phyloP scores from a whole-genome alignment of 768 basidiomycete species.

The Hericium coralloides region DNA sequence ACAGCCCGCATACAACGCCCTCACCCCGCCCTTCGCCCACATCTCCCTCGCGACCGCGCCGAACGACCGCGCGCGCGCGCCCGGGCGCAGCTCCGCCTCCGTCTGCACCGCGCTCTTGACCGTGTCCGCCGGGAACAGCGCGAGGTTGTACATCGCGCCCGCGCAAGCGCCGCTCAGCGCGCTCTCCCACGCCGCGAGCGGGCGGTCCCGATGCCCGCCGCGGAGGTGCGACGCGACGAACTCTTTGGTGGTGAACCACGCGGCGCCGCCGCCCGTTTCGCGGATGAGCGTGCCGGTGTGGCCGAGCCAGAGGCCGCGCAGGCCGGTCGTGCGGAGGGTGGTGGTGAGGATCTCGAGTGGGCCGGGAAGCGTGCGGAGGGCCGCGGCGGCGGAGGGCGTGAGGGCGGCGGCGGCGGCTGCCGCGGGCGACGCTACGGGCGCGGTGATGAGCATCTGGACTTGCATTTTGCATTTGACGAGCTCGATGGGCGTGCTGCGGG shows the following conservation, averaged over 20 bases:
- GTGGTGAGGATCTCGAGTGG: conserved; percentile 58
- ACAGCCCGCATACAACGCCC: conserved; percentile 87
- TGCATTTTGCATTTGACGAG: conserved; percentile 98
- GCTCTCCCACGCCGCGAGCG: conserved; percentile 58
- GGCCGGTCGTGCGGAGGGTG: conserved; percentile 56
- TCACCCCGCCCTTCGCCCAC: conserved; percentile 66
- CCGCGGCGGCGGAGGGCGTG: conserved; percentile 11
- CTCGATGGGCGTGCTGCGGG: conserved; percentile 78
- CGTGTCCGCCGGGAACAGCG: conserved; percentile 93
- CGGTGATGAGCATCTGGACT: conserved; percentile 70
- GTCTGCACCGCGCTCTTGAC: conserved; percentile 95
- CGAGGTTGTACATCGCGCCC: conserved; percentile 76
- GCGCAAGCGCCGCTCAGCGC: conserved; percentile 83
- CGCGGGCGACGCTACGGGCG: conserved; percentile 13
- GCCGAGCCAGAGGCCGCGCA: conserved; percentile 92
- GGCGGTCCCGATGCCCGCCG: conserved; percentile 17
- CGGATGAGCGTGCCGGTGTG: conserved; percentile 91
- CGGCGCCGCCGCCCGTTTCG: conserved; percentile 83
- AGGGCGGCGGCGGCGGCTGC: conserved; percentile 31
- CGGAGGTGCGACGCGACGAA: conserved; percentile 56
- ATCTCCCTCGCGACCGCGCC: conserved; percentile 55
- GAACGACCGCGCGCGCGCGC: conserved; percentile 29
- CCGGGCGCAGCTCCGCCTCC: conserved; percentile 72
- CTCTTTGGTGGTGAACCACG: conserved; percentile 91
- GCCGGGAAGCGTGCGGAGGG: conserved; percentile 46